phyloP scores from a whole-genome alignment of 2,329 filamentous ascomycete species.

The Fusarium concolor region DNA sequence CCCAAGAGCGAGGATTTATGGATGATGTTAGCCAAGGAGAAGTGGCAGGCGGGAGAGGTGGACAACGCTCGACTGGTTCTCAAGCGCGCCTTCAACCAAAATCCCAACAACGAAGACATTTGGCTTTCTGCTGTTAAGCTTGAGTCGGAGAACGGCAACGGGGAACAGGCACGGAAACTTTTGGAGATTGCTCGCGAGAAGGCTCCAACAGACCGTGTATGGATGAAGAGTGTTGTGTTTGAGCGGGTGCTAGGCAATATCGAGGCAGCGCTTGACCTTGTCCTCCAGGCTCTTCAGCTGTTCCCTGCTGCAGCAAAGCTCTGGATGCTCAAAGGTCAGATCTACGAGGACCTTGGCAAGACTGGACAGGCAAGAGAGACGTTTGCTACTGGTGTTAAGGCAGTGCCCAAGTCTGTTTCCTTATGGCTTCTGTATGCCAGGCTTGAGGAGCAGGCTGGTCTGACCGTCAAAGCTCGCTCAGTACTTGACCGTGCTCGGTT shows the following conservation, averaged over 20 bases:
- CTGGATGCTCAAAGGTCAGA: constrained; percentile 99
- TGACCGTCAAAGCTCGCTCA: constrained; percentile 90
- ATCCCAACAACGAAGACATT: constrained; percentile 97
- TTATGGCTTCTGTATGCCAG: constrained; percentile 91
- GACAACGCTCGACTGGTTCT: constrained; percentile 88
- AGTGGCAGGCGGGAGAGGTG: constrained; percentile 88
- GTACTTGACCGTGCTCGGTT: constrained; percentile 92
- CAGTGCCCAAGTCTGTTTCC: constrained; percentile 83
- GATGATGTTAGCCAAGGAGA: constrained; percentile 96
- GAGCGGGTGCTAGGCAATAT: constrained; percentile 85
- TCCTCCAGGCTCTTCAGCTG: constrained; percentile 84
- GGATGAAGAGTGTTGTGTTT: constrained; percentile 95
- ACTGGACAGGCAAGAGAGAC: constrained; percentile 88
- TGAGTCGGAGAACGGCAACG: constrained; percentile 88
- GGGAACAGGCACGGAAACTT: constrained; percentile 83
- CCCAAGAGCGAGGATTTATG: constrained; percentile 91
- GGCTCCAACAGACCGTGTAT: constrained; percentile 94
- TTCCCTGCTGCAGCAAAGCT: constrained; percentile 90
- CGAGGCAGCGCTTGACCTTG: constrained; percentile 86
- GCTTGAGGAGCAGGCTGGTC: constrained; percentile 86
- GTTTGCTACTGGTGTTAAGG: constrained; percentile 87
- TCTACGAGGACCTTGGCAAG: constrained; percentile 87
- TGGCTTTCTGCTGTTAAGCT: constrained; percentile 97
- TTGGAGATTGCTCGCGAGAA: constrained; percentile 85
- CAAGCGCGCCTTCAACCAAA: constrained; percentile 90